Evolutionary conservation across 768 basidiomycete species (phyloP).

Genomic region (Mycena floridula): DNA sequence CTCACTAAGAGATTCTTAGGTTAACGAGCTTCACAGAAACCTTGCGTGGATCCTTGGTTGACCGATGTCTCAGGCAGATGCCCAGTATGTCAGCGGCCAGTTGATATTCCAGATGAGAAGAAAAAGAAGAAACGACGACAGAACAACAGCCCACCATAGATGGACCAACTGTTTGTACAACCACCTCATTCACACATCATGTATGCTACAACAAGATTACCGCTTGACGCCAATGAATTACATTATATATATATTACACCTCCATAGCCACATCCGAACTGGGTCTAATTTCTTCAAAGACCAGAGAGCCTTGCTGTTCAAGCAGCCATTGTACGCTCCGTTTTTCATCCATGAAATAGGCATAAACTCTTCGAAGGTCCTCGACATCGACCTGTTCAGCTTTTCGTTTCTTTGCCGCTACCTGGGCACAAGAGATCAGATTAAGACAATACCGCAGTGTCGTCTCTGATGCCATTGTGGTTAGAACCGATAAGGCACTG

Average conservation of each 20-base stretch:
- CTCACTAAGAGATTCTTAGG: conserved; percentile 4
- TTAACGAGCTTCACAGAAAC: conserved; percentile 46
- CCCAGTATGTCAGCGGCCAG: conserved; percentile 78
- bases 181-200: too few species aligned
- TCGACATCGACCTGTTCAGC: conserved; percentile 75
- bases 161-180: too few species aligned
- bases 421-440: conserved; percentile 87
- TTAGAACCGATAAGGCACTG: conserved; percentile 73
- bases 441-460: conserved; percentile 93
- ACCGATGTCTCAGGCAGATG: conserved; percentile 81
- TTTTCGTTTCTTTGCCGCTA: conserved; percentile 81
- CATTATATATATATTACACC: too few species aligned
- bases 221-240: too few species aligned
- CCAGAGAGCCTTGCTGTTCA: conserved; percentile 69
- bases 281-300: conserved; percentile 60
- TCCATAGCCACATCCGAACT: not conserved
- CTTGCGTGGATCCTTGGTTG: conserved; percentile 88
- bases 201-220: too few species aligned
- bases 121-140: conserved; percentile 17
- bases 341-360: conserved; percentile 91
- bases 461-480: conserved; percentile 83
- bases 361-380: conserved; percentile 80
- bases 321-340: conserved; percentile 88
- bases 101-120: conserved; percentile 40
- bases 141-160: too few species aligned